Conservation (phyloP, 2,329 filamentous ascomycete species). For the Claviceps quebecensis region DNA sequence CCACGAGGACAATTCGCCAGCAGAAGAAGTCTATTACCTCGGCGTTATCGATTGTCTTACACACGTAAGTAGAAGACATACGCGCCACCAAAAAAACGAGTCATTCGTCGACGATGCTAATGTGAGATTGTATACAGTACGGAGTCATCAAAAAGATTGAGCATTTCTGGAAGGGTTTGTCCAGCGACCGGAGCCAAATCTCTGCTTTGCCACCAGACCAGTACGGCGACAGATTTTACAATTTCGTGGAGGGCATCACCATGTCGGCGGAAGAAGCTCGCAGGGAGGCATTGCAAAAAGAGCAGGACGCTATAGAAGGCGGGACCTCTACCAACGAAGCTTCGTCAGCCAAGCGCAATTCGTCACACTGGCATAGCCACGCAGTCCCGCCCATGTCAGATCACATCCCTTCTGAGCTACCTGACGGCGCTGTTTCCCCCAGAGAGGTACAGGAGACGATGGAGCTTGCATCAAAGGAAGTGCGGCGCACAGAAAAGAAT, state of each 20-base stretch:
- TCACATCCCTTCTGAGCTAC: constrained; percentile 30
- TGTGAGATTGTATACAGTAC: constrained; percentile 45
- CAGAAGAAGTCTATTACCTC: constrained; percentile 92
- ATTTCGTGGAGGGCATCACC: constrained; percentile 81
- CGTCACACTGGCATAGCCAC: constrained; percentile 19
- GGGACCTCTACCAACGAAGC: constrained; percentile 16
- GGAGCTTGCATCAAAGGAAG: constrained; percentile 25
- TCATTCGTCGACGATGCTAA: background rate
- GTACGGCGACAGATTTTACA: constrained; percentile 87
- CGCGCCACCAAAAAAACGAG: background rate
- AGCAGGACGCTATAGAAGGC: constrained; percentile 40
- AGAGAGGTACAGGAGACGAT: constrained; percentile 27
- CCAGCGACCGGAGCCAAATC: constrained; percentile 70
- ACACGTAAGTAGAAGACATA: constrained; percentile 52
- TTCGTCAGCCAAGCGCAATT: constrained; percentile 24
- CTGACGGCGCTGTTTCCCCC: constrained; percentile 14
- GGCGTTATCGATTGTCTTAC: constrained; percentile 98
- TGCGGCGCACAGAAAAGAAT: constrained; percentile 19
- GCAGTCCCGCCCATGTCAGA: constrained; percentile 30
- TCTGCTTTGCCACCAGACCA: constrained; percentile 80
- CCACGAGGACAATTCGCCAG: constrained; percentile 72
- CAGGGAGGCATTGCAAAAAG: constrained; percentile 45
- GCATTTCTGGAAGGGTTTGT: constrained; percentile 92
- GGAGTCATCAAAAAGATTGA: constrained; percentile 89
- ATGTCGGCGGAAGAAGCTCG: constrained; percentile 78